These are phyloP conservation scores for Leccinum laetum DNA, from an alignment of 1,284 basidiomycete genomes.

Conservation along the genomic window DNA sequence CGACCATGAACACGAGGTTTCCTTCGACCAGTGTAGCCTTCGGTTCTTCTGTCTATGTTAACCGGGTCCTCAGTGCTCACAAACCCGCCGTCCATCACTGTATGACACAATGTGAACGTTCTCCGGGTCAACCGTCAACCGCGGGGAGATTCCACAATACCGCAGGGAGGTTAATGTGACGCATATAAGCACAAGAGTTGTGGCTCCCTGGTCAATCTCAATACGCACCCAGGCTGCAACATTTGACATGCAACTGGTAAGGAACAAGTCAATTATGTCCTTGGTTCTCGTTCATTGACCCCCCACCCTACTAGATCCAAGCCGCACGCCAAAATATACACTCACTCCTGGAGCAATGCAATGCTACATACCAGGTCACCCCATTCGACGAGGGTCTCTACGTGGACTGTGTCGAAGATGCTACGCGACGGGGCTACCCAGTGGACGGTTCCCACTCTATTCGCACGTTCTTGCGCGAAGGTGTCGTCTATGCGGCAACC, in stretches of 20 bases:
- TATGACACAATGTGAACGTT: neutral
- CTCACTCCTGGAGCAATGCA: no score
- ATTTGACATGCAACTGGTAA: neutral
- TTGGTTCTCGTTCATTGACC: neutral
- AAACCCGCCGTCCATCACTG: neutral
- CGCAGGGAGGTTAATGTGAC: neutral
- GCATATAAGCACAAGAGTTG: neutral
- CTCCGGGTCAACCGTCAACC: neutral
- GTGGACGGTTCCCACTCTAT: no score
- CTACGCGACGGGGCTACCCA: no score
- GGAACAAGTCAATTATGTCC: neutral
- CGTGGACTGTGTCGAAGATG: no score
- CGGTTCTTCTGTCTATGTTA: neutral
- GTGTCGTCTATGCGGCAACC: no score
- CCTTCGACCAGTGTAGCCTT: neutral
- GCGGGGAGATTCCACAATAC: neutral
- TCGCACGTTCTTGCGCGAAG: no score
- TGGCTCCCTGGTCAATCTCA: neutral
- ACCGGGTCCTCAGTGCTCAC: neutral
- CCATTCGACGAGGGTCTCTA: no score
- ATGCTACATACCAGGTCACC: no score
- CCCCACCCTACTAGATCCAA: neutral
- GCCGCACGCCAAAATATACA: no score
- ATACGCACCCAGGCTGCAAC: neutral
- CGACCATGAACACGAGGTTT: neutral